Conservation (phyloP, 306 rosid species). For the Vigna unguiculata region DNA sequence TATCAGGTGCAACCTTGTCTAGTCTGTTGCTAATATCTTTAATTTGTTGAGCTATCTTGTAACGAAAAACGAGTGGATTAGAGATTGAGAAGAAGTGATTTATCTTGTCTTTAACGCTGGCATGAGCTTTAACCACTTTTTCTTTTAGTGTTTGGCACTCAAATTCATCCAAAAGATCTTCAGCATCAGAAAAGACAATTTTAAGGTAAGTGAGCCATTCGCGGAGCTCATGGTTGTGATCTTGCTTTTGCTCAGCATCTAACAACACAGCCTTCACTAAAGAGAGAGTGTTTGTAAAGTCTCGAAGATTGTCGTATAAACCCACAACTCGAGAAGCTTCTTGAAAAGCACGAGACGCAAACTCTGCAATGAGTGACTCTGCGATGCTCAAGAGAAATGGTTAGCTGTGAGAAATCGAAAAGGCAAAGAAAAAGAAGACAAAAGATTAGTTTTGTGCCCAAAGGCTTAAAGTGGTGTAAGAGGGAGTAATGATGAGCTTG, state of each 20-base stretch:
- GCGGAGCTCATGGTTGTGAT: not conserved
- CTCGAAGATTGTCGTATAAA: not conserved
- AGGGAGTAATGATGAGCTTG: no score
- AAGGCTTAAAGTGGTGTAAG: no score
- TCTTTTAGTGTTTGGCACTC: slow-evolving; percentile 20
- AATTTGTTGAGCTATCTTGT: slow-evolving; percentile 14
- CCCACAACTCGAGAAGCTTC: slow-evolving; percentile 19
- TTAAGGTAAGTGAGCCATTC: slow-evolving; percentile 29
- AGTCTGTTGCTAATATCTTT: slow-evolving; percentile 2
- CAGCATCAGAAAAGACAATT: not conserved
- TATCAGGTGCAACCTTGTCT: slow-evolving; percentile 15
- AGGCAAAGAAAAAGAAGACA: no score
- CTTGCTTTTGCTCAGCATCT: slow-evolving; percentile 50
- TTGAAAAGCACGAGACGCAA: not conserved
- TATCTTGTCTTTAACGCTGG: slow-evolving; percentile 26
- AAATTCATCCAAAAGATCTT: slow-evolving; percentile 34
- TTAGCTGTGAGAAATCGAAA: no score
- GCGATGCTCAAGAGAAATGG: not conserved
- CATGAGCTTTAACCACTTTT: not conserved
- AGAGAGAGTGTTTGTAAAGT: not conserved
- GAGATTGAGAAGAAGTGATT: not conserved
- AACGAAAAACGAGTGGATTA: not conserved
- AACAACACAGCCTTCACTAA: slow-evolving; percentile 27
- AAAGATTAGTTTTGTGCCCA: no score
- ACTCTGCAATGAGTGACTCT: not conserved